Base-by-base conservation (phyloP, 768 basidiomycete species). In the Floccularia luteovirens region DNA sequence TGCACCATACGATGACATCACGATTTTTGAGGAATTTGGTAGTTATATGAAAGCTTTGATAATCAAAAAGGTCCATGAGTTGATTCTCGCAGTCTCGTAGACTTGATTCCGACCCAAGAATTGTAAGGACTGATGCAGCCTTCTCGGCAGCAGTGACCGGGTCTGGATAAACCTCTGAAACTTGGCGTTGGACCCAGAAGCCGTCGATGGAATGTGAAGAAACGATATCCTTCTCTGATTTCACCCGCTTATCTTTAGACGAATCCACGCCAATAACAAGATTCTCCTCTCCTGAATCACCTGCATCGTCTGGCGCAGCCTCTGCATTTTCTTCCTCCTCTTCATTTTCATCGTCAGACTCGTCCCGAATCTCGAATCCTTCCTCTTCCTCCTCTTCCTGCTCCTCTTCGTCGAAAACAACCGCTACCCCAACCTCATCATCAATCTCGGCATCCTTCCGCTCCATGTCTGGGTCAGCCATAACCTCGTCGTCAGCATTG, bases 171-270 rank as follows among this genome's bases (percentile, higher is more conserved):
- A 91, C 72, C 54, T 90, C 82, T 0, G 88, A 78, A 37, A 98
- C 82, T 43, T 94, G 86, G 1, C 93, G 83, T 55, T 99, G 96
- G 0, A 99, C 90, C 93, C 93, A 99, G 78, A 98, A 98, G 20
- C 79, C 94, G 58, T 99, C 94, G 52, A 99, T 82, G 37, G 82
- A 74, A 46, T 96, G 90, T 0, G 92, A 91, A 0, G 90, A 82
- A 28, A 98, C 82, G 39, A 79, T 65, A 50, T 90, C 88, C 50
- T 82, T 80, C 60, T 88, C 81, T 32, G 66, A 68, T 51, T 79
- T 79, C 40, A 69, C 56, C 46, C 72, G 70, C 38, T 70, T 72
- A 16, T 65, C 60, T 23, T 63, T 58, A 11, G 78, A 70, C 0
- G 77, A 67, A 35, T 74, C 81, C 42, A 79, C 81, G 19, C 88